Conservation (phyloP, 305 asterid species). For the Rubia occidens region DNA sequence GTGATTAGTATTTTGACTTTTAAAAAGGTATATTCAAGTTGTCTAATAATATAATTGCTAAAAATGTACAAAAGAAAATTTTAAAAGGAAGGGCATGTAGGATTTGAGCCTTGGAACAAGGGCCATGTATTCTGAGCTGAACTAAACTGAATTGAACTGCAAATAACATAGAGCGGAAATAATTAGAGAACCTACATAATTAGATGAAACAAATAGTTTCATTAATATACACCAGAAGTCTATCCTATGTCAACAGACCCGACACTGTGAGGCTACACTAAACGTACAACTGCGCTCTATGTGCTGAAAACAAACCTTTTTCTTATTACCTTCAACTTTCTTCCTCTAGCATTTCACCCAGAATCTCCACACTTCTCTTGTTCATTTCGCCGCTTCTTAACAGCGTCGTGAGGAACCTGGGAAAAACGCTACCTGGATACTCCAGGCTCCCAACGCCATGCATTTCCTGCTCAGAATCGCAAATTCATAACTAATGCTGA, state of each 20-base stretch:
- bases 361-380: conserved; percentile 72
- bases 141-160: too few relatives aligned
- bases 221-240: background rate
- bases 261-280: background rate
- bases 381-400: conserved; percentile 73
- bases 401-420: conserved; percentile 71
- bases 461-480: conserved; percentile 42
- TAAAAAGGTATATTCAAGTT: too few relatives aligned
- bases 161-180: too few relatives aligned
- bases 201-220: background rate
- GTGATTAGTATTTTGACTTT: background rate
- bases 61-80: background rate
- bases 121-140: too few relatives aligned
- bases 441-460: conserved; percentile 36
- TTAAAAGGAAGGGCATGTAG: too few relatives aligned
- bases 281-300: background rate
- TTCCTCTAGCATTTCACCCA: conserved; percentile 88
- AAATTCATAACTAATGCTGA: background rate
- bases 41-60: background rate
- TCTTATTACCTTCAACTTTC: conserved; percentile 32
- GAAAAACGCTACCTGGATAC: conserved; percentile 41
- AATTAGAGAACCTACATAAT: background rate
- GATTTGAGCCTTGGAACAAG: too few relatives aligned
- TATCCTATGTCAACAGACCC: background rate
- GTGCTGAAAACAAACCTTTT: background rate